Percentiles rank a stretch among this genome's conserved stretches.
Evolutionary conservation across 2,329 filamentous ascomycete species (phyloP).

Genomic region (Alternaria alternata): DNA sequence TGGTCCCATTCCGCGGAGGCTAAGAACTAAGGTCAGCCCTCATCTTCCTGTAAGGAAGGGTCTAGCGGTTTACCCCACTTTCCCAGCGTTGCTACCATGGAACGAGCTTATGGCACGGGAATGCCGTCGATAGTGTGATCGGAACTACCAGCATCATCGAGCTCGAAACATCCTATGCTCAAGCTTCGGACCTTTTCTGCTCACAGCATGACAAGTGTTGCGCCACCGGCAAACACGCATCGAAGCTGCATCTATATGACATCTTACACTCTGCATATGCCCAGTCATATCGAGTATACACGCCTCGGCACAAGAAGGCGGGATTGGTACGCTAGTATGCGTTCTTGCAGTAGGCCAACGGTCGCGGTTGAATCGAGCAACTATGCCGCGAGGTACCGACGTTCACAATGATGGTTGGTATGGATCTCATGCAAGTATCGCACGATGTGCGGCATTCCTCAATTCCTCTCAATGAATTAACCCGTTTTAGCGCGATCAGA

Average conservation of each 20-base stretch:
- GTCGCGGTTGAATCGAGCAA: conserved; percentile 17
- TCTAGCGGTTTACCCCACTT: conserved; percentile 32
- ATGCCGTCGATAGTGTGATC: conserved; percentile 24
- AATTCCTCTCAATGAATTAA: background rate
- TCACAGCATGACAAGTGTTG: conserved; percentile 2
- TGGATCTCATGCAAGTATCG: conserved; percentile 13
- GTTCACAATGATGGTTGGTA: conserved; percentile 3
- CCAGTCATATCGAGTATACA: background rate
- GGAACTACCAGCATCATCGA: conserved; percentile 3
- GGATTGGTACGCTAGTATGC: conserved; percentile 26
- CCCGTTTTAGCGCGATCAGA: conserved; percentile 4
- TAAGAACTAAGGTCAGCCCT: conserved; percentile 9
- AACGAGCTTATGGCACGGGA: conserved; percentile 26
- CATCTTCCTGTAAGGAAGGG: conserved; percentile 18
- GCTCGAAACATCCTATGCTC: conserved; percentile 3
- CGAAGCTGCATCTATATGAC: background rate
- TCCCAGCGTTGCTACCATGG: conserved; percentile 27
- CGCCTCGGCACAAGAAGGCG: conserved; percentile 4
- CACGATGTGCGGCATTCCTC: conserved; percentile 5
- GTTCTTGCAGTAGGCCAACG: conserved; percentile 27
- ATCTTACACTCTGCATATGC: background rate
- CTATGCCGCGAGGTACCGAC: conserved; percentile 5
- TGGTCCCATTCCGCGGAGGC: conserved; percentile 12
- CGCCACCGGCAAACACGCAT: background rate
- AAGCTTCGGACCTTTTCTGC: conserved; percentile 7